phyloP scores from a whole-genome alignment of 495 filamentous ascomycete genomes.

The Sabuloglossum arenarium region DNA sequence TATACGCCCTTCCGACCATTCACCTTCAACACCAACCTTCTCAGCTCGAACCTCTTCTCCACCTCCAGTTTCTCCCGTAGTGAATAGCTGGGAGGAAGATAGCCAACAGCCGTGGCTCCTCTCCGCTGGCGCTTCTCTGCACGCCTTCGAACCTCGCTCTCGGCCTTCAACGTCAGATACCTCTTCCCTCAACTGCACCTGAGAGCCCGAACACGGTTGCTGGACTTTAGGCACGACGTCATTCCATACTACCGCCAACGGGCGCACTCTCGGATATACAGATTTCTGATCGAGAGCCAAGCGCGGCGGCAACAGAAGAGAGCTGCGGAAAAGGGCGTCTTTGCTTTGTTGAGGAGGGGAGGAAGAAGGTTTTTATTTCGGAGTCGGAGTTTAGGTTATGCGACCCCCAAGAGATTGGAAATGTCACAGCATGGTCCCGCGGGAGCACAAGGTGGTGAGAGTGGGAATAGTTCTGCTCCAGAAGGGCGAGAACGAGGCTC shows the following conservation, averaged over 20 bases:
- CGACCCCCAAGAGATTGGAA: background rate
- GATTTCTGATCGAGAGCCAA: slow-evolving; percentile 45
- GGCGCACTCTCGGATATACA: slow-evolving; percentile 54
- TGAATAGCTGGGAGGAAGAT: background rate
- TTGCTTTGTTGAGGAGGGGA: slow-evolving; percentile 28
- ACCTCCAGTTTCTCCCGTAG: background rate
- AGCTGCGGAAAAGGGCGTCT: slow-evolving; percentile 22
- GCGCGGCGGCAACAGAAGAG: slow-evolving; percentile 25
- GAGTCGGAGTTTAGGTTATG: background rate
- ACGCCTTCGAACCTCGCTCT: slow-evolving; percentile 8
- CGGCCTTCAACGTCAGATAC: slow-evolving; percentile 33
- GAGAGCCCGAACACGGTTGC: slow-evolving; percentile 38
- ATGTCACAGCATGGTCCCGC: background rate
- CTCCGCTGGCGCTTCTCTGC: background rate
- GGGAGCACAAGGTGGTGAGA: background rate
- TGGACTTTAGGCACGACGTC: slow-evolving; percentile 49
- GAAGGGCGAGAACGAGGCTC: slow-evolving; percentile 37
- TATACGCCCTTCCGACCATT: too few species aligned
- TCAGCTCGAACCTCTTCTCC: background rate
- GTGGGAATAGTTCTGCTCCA: slow-evolving; percentile 12
- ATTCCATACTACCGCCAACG: slow-evolving; percentile 45
- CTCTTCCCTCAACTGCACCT: slow-evolving; percentile 35
- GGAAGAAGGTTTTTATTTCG: slow-evolving; percentile 21
- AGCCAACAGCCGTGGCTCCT: background rate
- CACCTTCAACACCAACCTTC: background rate